Evolutionary conservation across 345 rosid genomes (phyloP), one percentile per base, ranked within the genome.

Genomic region (Leavenworthia alabamica): DNA sequence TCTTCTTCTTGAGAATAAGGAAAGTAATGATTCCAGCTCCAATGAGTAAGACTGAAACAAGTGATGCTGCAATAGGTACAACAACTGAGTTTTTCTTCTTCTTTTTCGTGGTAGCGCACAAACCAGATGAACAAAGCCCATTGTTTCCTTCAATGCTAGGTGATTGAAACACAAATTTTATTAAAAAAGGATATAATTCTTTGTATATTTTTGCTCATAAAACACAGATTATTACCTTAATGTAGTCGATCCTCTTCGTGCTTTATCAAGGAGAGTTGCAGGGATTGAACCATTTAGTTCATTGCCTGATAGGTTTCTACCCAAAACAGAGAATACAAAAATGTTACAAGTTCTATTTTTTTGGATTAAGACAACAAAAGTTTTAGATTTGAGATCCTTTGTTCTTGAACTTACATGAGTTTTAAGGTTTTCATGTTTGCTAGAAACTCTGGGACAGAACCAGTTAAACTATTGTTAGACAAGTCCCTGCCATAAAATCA

Each of bases 401-500:
- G 17, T 0, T 10, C 23, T 23, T 51, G 6, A 83, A 20, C 82
- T 73, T 72, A 79, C 82, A 80, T 67, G 46, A 61, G 1, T 60
- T 65, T 76, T 71, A 82, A 70, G 32, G 71, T 19, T 53, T 43
- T 9, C 35, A 78, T 72, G 48, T 65, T 22, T 28, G 72, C 74
- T 40, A 81, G 70, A 72, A 74, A 71, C 44, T 68, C 53, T 0
- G 86, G 89, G 26, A 83, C 74, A 19, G 76, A 13, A 20, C 90
- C 86, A 5, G 73, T 70, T 44, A 84, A 71, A 58, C 36, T 52
- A 64, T 82, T 84, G 77, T 80, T 74, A 3, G 90, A 84, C 65
- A 81, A 75, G 72, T 83, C 86, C 56, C 84, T 81, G 60, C 50
- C 4, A 66, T 5, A 64, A 57, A 64, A 42, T 13, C 11, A 56